These are phyloP conservation scores for Abrus pulchellus DNA, from an alignment of 306 rosid species.

Conservation along the genomic window DNA sequence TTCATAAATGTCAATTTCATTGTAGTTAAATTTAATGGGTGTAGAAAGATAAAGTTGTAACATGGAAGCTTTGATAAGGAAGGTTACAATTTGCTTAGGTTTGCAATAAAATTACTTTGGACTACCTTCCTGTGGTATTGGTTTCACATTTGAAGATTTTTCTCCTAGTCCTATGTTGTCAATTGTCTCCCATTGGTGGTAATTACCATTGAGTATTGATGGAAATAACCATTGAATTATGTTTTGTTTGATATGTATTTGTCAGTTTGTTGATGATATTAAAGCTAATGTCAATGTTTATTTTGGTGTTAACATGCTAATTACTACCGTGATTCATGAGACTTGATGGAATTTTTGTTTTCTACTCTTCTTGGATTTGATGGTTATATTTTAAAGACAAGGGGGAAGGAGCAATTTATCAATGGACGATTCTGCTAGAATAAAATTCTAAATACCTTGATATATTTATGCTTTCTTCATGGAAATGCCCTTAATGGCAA, in stretches of 20 bases:
- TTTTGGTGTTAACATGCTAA: conserved; percentile 27
- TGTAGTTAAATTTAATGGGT: conserved; percentile 8
- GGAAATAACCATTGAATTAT: not conserved
- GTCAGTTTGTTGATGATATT: conserved; percentile 13
- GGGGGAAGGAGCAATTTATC: conserved; percentile 18
- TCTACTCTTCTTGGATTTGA: conserved; percentile 11
- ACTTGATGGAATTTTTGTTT: not conserved
- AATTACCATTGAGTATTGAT: not conserved
- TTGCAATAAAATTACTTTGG: conserved; percentile 1
- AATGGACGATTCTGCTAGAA: conserved; percentile 22
- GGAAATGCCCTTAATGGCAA: conserved; percentile 33
- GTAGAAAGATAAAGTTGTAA: not conserved
- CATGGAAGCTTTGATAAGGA: not conserved
- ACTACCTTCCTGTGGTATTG: conserved; percentile 18
- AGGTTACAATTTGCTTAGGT: conserved; percentile 21
- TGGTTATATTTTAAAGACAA: not conserved
- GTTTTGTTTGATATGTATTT: not conserved
- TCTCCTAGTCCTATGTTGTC: not conserved
- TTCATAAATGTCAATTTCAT: not conserved
- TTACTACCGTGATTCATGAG: conserved; percentile 16
- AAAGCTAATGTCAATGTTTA: not conserved
- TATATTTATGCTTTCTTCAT: conserved; percentile 27
- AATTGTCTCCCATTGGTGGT: conserved; percentile 7
- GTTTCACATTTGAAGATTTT: conserved; percentile 34
- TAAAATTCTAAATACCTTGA: conserved; percentile 24